Conservation (phyloP, 2,329 filamentous ascomycete genomes). For the Xylaria sp. region DNA sequence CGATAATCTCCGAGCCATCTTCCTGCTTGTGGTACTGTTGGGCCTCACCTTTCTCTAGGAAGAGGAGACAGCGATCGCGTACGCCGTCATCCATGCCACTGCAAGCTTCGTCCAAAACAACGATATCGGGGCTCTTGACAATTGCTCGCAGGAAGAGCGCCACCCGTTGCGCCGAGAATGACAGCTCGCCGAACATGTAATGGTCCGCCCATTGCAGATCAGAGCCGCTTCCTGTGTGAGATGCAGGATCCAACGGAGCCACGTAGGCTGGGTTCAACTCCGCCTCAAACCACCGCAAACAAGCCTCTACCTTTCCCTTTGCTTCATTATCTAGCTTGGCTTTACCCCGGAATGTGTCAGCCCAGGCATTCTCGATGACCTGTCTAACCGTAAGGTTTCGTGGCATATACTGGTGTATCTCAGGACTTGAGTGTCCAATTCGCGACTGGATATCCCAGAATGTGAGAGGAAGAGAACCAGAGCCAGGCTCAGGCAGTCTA, state of each 20-base stretch:
- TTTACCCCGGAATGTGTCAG: slow-evolving; percentile 78
- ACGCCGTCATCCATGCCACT: slow-evolving; percentile 81
- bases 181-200: slow-evolving; percentile 70
- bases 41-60: slow-evolving; percentile 68
- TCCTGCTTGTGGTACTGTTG: slow-evolving; percentile 45
- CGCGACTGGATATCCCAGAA: slow-evolving; percentile 91
- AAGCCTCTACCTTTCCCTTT: slow-evolving; percentile 64
- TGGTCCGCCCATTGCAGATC: slow-evolving; percentile 66
- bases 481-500: slow-evolving; percentile 74
- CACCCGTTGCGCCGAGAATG: slow-evolving; percentile 82
- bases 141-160: slow-evolving; percentile 81
- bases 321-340: slow-evolving; percentile 65
- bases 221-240: slow-evolving; percentile 10
- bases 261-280: slow-evolving; percentile 67
- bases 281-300: slow-evolving; percentile 74
- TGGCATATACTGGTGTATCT: slow-evolving; percentile 92
- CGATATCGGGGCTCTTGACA: slow-evolving; percentile 77
- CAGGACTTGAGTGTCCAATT: slow-evolving; percentile 91
- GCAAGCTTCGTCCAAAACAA: slow-evolving; percentile 87
- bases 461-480: slow-evolving; percentile 70
- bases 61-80: slow-evolving; percentile 84
- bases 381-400: slow-evolving; percentile 72
- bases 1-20: slow-evolving; percentile 38
- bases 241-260: slow-evolving; percentile 27
- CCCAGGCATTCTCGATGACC: slow-evolving; percentile 84